phyloP scores from a whole-genome alignment of 75 land plant genomes.

The Selaginella tamariscina region DNA sequence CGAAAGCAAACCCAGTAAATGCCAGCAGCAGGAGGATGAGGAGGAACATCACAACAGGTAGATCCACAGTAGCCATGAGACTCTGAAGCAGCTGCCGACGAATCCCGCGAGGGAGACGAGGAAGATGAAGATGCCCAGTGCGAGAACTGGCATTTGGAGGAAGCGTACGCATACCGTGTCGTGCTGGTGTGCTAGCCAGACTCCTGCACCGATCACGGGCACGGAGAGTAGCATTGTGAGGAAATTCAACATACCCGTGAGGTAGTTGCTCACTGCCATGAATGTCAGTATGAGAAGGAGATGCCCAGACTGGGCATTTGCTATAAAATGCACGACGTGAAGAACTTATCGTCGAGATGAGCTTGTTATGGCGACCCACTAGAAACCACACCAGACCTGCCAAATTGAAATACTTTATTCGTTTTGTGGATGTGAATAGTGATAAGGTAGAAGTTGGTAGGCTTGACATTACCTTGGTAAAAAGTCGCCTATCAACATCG shows the following conservation, averaged over 20 bases:
- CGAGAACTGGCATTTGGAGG: conserved; percentile 53
- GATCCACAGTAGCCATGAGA: conserved; percentile 46
- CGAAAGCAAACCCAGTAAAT: conserved; percentile 50
- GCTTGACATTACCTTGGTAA: too few species aligned
- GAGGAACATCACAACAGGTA: conserved; percentile 43
- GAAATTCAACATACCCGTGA: conserved; percentile 40
- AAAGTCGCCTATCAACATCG: too few species aligned
- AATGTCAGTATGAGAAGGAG: too few species aligned
- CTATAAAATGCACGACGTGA: too few species aligned
- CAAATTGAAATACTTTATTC: too few species aligned
- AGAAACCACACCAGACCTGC: too few species aligned
- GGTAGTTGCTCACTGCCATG: neutral
- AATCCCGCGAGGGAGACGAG: conserved; percentile 50
- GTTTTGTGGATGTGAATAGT: too few species aligned
- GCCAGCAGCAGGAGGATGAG: conserved; percentile 33
- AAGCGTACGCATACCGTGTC: conserved; percentile 42
- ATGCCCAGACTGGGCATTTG: too few species aligned
- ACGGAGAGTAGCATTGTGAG: conserved; percentile 57
- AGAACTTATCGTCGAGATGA: too few species aligned
- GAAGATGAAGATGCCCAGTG: conserved; percentile 40
- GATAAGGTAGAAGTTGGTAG: too few species aligned
- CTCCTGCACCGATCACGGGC: conserved; percentile 51
- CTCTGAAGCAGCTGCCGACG: conserved; percentile 45
- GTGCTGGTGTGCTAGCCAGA: conserved; percentile 56
- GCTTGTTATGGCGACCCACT: too few species aligned